Conservation (phyloP, 805 yeast genomes). For the Metschnikowia reukaufii region DNA sequence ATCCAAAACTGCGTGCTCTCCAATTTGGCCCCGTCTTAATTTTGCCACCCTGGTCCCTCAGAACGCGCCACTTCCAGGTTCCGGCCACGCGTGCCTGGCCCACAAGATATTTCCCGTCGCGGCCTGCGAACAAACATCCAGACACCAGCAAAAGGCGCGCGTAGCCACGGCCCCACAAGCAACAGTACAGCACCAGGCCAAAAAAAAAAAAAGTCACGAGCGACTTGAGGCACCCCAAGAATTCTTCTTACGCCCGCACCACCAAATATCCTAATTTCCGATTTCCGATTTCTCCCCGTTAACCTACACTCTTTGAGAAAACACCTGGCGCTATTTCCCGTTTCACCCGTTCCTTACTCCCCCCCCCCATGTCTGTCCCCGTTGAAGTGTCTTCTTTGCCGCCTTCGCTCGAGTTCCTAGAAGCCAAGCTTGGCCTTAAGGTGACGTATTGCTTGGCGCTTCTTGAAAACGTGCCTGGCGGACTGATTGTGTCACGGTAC, state of each 20-base stretch:
- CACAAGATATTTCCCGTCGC: too few species aligned
- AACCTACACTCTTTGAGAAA: not conserved
- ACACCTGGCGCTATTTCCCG: not conserved
- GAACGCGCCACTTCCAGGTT: too few species aligned
- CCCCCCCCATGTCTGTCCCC: conserved; percentile 2
- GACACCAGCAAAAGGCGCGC: conserved; percentile 9
- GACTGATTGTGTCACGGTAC: conserved; percentile 61
- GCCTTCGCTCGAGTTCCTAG: conserved; percentile 39
- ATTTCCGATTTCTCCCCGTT: not conserved
- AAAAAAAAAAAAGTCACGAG: not conserved
- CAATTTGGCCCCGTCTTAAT: too few species aligned
- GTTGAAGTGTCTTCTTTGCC: conserved; percentile 22
- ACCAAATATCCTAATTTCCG: not conserved
- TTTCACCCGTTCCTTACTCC: not conserved
- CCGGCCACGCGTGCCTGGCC: too few species aligned
- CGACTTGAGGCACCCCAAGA: not conserved
- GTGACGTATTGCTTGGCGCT: conserved; percentile 37
- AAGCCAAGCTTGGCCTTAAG: conserved; percentile 32
- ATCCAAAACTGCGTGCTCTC: too few species aligned
- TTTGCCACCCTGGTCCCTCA: too few species aligned
- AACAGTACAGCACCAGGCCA: not conserved
- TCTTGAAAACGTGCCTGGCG: conserved; percentile 52
- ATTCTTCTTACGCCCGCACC: not conserved
- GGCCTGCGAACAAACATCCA: conserved; percentile 6
- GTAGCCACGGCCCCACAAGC: conserved; percentile 3